Base-by-base conservation (phyloP, 2,329 filamentous ascomycete species). In the Sclerotinia minor region DNA sequence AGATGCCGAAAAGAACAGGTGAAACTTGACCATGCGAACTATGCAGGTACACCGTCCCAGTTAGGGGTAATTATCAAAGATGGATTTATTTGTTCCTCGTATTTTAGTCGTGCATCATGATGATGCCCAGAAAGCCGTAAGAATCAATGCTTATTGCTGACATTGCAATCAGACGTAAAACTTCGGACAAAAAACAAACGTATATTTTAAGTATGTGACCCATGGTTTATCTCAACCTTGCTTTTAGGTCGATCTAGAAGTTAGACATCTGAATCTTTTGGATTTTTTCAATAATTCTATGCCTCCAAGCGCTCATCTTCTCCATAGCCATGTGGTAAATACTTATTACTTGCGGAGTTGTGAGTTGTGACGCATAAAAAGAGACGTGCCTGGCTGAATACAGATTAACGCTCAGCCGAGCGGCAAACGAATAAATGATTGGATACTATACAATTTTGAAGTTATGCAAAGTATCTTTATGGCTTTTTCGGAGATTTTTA, bases 11-110 rank as follows among this genome's bases (percentile, higher is more conserved):
- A 47, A 47, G 32, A 41, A 60, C n/a, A 65, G 21, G 32, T 66
- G 64, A 66, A 66, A 66, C 64, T 15, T 66, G 53, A 29, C 35
- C 8, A 41, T 38, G 44, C 29, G 53, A 66, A 49, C 64, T 66
- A 66, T 66, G 64, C 64, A 66, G 54, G 64, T 66, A 66, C 54
- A 60, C 44, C 26, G 19, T 60, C 32, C 55, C 29, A 52, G 44
- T 66, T 54, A 66, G 64, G 64, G 64, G 64, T 41, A 41, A 50
- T n/a, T 50, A 21, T 4, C 19, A 5, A 35, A 49, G 26, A 61
- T 13, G 41, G 52, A 35, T 21, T 32, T 21, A 24, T 24, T 24
- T 35, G 5, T 55, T 58, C 19, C 53, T 60, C 44, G 64, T 65
- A 65, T 60, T 44, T 60, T 44, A 50, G 64, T 65, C 44, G 50